These are phyloP conservation scores for Amaranthus tricolor DNA, from an alignment of 179 eudicot species.

Conservation along the genomic window DNA sequence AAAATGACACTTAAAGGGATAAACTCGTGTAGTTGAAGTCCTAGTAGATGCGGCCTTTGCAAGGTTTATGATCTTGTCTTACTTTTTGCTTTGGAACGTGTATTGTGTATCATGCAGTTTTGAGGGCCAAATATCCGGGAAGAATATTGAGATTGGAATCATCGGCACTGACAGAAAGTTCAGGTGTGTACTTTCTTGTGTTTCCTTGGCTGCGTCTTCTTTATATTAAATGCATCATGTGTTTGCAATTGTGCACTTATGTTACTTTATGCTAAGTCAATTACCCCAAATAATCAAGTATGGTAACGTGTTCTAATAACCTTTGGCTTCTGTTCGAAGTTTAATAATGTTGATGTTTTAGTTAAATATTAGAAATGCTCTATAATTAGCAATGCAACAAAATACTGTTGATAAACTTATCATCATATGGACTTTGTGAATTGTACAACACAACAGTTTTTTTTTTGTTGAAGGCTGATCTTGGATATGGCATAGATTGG, in stretches of 20 bases:
- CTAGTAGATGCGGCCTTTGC: not conserved
- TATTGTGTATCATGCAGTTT: conserved; percentile 41
- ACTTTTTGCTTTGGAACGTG: not conserved
- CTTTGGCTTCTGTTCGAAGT: not conserved
- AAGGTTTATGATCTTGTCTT: not conserved
- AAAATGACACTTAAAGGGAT: not conserved
- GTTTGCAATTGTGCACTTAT: not conserved
- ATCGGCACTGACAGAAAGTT: conserved; percentile 75
- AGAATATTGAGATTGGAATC: conserved; percentile 92
- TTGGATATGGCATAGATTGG: not conserved
- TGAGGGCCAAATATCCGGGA: conserved; percentile 91
- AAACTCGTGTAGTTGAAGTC: not conserved
- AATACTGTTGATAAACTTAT: not conserved
- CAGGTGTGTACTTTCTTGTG: conserved; percentile 44
- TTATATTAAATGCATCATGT: not conserved
- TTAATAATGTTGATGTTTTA: not conserved
- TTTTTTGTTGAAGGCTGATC: not conserved
- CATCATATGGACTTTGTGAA: not conserved
- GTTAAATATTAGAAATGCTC: not conserved
- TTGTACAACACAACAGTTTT: not conserved
- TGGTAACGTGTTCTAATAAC: not conserved
- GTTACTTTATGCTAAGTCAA: not conserved
- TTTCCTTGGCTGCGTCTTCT: not conserved
- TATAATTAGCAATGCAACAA: not conserved
- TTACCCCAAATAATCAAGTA: not conserved